Evolutionary conservation across 1,139 yeast species (phyloP).

Genomic region (Candida sojae): DNA sequence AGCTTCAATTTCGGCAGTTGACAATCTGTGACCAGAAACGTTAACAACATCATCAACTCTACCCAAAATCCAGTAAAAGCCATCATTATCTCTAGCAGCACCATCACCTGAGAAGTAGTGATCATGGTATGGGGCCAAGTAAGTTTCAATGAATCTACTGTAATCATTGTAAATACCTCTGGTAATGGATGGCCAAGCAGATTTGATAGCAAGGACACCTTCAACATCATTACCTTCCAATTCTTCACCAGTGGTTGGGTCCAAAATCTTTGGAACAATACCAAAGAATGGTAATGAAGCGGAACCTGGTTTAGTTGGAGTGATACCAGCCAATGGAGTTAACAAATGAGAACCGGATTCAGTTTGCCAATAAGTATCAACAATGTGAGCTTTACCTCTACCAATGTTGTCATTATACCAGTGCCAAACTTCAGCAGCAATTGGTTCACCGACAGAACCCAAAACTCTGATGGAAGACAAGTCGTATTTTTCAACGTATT

Average conservation of each 20-base stretch:
- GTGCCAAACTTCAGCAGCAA: constrained; percentile 91
- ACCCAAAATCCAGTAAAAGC: constrained; percentile 79
- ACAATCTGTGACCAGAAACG: constrained; percentile 77
- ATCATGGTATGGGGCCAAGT: constrained; percentile 67
- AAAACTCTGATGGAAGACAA: constrained; percentile 67
- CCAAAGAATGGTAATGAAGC: constrained; percentile 82
- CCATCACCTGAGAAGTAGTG: constrained; percentile 82
- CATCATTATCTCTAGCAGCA: constrained; percentile 77
- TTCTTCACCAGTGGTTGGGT: constrained; percentile 72
- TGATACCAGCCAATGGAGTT: constrained; percentile 70
- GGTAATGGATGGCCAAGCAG: constrained; percentile 80
- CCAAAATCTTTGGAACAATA: constrained; percentile 65
- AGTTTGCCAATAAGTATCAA: constrained; percentile 85
- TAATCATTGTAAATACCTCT: constrained; percentile 76
- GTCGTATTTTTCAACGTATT: constrained; percentile 63
- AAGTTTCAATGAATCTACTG: constrained; percentile 67
- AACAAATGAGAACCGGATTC: constrained; percentile 78
- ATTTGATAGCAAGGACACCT: constrained; percentile 72
- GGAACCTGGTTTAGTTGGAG: constrained; percentile 79
- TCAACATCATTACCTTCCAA: constrained; percentile 63
- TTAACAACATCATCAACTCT: constrained; percentile 84
- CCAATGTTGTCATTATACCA: constrained; percentile 87
- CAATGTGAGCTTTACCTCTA: constrained; percentile 69
- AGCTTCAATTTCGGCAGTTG: constrained; percentile 83
- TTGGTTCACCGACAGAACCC: constrained; percentile 92